These are phyloP conservation scores for Physcia stellaris DNA, from an alignment of 495 filamentous ascomycete genomes.

Conservation along the genomic window DNA sequence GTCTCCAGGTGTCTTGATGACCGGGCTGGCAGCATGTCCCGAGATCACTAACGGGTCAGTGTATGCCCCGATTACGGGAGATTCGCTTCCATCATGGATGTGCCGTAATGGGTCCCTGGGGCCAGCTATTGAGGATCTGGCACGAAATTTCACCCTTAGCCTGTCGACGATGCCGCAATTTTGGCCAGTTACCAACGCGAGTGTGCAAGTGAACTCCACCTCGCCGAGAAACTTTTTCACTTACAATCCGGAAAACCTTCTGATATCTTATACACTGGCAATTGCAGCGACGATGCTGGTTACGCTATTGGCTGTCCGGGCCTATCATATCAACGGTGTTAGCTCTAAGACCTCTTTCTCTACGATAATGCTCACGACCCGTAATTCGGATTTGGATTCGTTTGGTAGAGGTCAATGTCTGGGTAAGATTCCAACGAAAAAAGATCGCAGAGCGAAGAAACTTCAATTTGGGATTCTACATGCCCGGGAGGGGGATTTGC, in stretches of 20 bases:
- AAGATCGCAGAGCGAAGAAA: too few relatives aligned
- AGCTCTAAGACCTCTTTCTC: background rate
- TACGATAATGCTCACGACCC: background rate
- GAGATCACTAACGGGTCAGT: background rate
- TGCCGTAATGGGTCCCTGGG: conserved; percentile 10
- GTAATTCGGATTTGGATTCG: background rate
- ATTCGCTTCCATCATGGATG: conserved; percentile 12
- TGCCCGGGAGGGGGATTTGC: too few relatives aligned
- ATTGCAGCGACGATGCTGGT: conserved; percentile 7
- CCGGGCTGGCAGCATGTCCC: conserved; percentile 13
- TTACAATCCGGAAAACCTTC: conserved; percentile 11
- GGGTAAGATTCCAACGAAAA: too few relatives aligned
- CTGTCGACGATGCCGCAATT: conserved; percentile 10
- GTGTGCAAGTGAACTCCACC: background rate
- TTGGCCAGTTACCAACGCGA: conserved; percentile 6
- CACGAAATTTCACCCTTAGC: conserved; percentile 16
- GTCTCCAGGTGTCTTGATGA: conserved; percentile 11
- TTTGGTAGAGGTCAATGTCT: too few relatives aligned
- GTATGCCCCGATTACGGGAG: conserved; percentile 9
- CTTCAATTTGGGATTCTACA: too few relatives aligned
- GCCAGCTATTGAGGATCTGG: conserved; percentile 13
- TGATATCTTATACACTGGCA: conserved; percentile 13
- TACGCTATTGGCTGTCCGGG: background rate
- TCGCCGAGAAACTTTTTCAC: conserved; percentile 7
- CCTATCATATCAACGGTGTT: background rate